phyloP scores from a whole-genome alignment of 2,329 filamentous ascomycete species.

The Dactylellina haptotyla region DNA sequence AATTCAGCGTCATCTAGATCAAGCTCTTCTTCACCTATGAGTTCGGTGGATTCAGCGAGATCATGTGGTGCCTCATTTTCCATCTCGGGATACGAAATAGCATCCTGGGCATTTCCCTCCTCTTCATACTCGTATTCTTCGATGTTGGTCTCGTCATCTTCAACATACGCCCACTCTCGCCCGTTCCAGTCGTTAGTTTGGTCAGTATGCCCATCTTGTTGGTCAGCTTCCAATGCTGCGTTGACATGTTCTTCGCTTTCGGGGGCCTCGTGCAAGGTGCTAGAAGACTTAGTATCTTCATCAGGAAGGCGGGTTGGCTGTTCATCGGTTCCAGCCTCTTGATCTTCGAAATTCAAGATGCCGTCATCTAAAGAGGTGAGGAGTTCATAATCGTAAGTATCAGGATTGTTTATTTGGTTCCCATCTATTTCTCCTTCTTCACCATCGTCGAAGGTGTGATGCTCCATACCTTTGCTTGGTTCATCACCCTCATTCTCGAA shows the following conservation, averaged over 20 bases:
- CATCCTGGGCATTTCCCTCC: too few relatives aligned
- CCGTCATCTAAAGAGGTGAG: constrained; percentile 42
- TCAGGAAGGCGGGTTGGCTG: constrained; percentile 2
- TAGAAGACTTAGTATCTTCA: constrained; percentile 46
- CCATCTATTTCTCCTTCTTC: background rate
- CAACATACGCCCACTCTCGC: constrained; percentile 31
- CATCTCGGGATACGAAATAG: background rate
- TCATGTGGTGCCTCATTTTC: background rate
- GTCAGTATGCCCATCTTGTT: background rate
- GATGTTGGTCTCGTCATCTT: constrained; percentile 20
- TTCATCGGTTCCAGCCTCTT: constrained; percentile 3
- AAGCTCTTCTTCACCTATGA: background rate
- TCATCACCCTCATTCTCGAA: constrained; percentile 2
- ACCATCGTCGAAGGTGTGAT: constrained; percentile 3
- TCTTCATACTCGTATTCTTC: constrained; percentile 18
- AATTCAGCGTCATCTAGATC: constrained; percentile 34
- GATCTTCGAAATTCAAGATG: constrained; percentile 34
- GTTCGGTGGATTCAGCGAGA: background rate
- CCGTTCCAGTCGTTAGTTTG: constrained; percentile 28
- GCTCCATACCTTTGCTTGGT: constrained; percentile 38
- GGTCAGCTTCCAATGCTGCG: background rate
- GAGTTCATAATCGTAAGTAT: constrained; percentile 41
- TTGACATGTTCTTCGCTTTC: constrained; percentile 6
- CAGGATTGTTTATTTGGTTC: constrained; percentile 14
- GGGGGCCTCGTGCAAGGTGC: constrained; percentile 34